phyloP scores from a whole-genome alignment of 2,329 filamentous ascomycete species.

The Cladophialophora yegresii region DNA sequence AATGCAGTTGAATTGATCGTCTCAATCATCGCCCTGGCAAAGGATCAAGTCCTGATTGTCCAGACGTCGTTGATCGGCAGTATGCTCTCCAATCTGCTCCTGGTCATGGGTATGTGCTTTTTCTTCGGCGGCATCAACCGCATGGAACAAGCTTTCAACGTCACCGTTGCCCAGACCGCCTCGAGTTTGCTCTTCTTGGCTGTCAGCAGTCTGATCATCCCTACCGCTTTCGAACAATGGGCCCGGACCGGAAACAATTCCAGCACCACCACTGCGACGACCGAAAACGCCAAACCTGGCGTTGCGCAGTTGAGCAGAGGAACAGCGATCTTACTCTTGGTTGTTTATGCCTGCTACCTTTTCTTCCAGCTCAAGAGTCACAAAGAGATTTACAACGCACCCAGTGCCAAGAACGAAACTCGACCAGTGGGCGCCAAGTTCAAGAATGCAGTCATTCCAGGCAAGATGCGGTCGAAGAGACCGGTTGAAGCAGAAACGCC shows the following conservation, averaged over 20 bases:
- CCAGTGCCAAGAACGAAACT: conserved; percentile 75
- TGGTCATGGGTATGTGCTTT: conserved; percentile 90
- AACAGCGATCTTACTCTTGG: conserved; percentile 74
- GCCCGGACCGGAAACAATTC: conserved; percentile 41
- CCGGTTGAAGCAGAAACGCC: conserved; percentile 6
- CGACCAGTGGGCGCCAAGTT: conserved; percentile 36
- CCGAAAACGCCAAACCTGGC: conserved; percentile 30
- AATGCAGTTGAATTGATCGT: conserved; percentile 91
- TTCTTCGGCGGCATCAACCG: conserved; percentile 81
- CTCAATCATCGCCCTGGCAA: conserved; percentile 75
- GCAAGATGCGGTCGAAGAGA: conserved; percentile 33
- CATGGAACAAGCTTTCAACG: conserved; percentile 84
- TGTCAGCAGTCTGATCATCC: conserved; percentile 81
- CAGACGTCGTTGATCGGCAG: conserved; percentile 90
- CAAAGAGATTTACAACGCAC: conserved; percentile 73
- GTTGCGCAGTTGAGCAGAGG: conserved; percentile 33
- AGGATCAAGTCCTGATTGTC: conserved; percentile 77
- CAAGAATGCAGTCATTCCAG: conserved; percentile 33
- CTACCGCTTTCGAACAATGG: conserved; percentile 76
- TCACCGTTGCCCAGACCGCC: conserved; percentile 86
- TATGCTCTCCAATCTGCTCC: conserved; percentile 85
- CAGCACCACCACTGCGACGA: conserved; percentile 18
- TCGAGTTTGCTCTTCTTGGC: conserved; percentile 77
- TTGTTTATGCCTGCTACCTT: conserved; percentile 82
- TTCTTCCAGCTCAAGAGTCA: conserved; percentile 92